Evolutionary conservation across 2,329 filamentous ascomycete genomes (phyloP).

Genomic region (Ambrosiella cleistominuta): DNA sequence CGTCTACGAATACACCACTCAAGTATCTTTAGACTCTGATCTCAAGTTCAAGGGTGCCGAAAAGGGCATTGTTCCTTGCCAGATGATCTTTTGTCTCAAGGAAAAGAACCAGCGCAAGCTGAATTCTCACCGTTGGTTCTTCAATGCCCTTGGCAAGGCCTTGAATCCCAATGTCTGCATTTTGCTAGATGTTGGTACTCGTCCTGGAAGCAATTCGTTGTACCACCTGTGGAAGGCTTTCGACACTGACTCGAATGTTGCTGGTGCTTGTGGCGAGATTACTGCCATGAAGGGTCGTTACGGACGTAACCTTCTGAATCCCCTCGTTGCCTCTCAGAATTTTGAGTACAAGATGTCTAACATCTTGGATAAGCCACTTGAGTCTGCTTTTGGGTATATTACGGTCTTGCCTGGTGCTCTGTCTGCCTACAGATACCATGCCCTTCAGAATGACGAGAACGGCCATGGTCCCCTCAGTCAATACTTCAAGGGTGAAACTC

Average conservation of each 20-base stretch:
- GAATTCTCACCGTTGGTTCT: slow-evolving; percentile 98
- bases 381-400: slow-evolving; percentile 96
- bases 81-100: slow-evolving; percentile 97
- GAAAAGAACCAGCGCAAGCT: slow-evolving; percentile 96
- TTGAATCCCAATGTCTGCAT: slow-evolving; percentile 95
- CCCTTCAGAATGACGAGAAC: slow-evolving; percentile 88
- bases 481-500: slow-evolving; percentile 97
- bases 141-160: slow-evolving; percentile 88
- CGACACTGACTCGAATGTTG: slow-evolving; percentile 92
- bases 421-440: slow-evolving; percentile 89
- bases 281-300: slow-evolving; percentile 86
- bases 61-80: slow-evolving; percentile 94
- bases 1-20: slow-evolving; percentile 95
- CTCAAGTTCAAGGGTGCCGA: slow-evolving; percentile 98
- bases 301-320: slow-evolving; percentile 73
- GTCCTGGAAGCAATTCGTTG: slow-evolving; percentile 73
- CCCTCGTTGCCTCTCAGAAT: slow-evolving; percentile 89
- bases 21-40: slow-evolving; percentile 87
- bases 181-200: slow-evolving; percentile 86
- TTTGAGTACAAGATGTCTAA: slow-evolving; percentile 99
- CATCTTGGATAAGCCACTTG: slow-evolving; percentile 90
- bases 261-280: slow-evolving; percentile 92
- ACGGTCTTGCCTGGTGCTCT: slow-evolving; percentile 90
- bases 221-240: slow-evolving; percentile 99
- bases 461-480: slow-evolving; percentile 90